Evolutionary conservation across 2,329 filamentous ascomycete genomes (phyloP), one percentile per base, ranked within the genome.

Genomic region (Immersiporthe knoxdaviesiana): DNA sequence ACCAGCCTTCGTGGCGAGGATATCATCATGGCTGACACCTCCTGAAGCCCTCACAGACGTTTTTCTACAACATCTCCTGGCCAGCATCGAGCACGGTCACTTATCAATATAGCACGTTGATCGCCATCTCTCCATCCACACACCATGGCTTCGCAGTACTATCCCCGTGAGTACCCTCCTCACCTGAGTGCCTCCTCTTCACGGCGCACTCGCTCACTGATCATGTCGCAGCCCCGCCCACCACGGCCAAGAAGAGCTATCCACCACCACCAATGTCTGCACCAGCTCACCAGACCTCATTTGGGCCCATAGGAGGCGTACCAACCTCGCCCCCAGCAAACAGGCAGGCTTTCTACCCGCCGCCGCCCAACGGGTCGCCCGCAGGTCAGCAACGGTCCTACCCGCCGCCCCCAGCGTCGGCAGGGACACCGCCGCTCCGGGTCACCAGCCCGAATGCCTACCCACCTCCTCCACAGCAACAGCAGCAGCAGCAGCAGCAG

Each of bases 221-320:
- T 69, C 54, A 59, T 35, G 14, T 61, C 27, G 18, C 68, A 76
- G 74, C 75, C 63, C 75, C 75, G 67, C 74, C 71, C 16, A 72
- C 72, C 47, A 58, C 69, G 66, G 74, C 72, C 4, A 70, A 73
- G 65, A 75, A 73, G 70, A 78, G 67, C 74, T 80, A 80, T 59
- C 78, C 79, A 3, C 77, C 78, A 41, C 79, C 79, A 63, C 79
- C 79, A 44, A 76, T 76, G 74, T 79, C 78, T 41, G 77, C 79
- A 24, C 78, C 79, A 24, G 78, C 78, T 18, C 76, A 74, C 30
- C 75, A 78, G 71, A 79, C 78, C 68, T 78, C 77, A 69, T 79
- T 80, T 71, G 68, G 68, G 12, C 63, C 56, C 11, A 65, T 71
- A 47, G 64, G 69, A 27, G 68, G 69, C n/a, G 65, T 62, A n/a